Base-by-base conservation (phyloP, 2,329 filamentous ascomycete genomes). In the Ophiostoma ulmi region DNA sequence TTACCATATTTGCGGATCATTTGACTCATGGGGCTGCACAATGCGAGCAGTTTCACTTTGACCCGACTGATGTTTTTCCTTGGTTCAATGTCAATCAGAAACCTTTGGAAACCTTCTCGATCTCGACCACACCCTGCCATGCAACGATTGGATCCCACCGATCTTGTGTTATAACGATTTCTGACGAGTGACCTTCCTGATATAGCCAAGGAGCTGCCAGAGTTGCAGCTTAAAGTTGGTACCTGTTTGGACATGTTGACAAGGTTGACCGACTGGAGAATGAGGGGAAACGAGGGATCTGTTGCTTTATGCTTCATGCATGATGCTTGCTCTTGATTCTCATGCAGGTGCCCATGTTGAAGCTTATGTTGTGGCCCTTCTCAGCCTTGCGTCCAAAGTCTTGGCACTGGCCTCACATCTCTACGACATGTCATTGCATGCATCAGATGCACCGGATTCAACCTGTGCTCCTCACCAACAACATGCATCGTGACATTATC, bases 21-120 rank as follows among this genome's bases (percentile, higher is more conserved):
- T 10, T 58, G 22, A 3, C n/a, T 26, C n/a, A 14, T 58, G 22
- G 52, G 22, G 14, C 20, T 58, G 2, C 14, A 14, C 52, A 26
- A 58, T 58, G 52, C 22, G 52, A 58, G 52, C n/a, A 26, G 52
- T 58, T 58, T 58, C 52, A 58, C 52, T n/a, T 11, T 58, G 10
- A 26, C 10, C 52, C 52, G n/a, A 17, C n/a, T 58, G 52, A 58
- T 14, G 22, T 31, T 10, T 26, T 22, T 58, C 52, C 52, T 26
- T 58, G 52, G 52, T 58, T 58, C n/a, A 13, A 3, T 26, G 52
- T 13, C 8, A 26, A 31, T 58, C 52, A 26, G 52, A 58, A 58
- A 48, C 17, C 17, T 48, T 48, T 39, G 38, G 38, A 39, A 13
- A 48, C 44, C 44, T 48, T 48, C 44, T 48, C 44, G 5, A 48